A percentile compares a stretch with the other conserved stretches of the same genome.
Evolutionary conservation across 768 basidiomycete genomes (phyloP).

Genomic region (Peribolospora kevripleyi): DNA sequence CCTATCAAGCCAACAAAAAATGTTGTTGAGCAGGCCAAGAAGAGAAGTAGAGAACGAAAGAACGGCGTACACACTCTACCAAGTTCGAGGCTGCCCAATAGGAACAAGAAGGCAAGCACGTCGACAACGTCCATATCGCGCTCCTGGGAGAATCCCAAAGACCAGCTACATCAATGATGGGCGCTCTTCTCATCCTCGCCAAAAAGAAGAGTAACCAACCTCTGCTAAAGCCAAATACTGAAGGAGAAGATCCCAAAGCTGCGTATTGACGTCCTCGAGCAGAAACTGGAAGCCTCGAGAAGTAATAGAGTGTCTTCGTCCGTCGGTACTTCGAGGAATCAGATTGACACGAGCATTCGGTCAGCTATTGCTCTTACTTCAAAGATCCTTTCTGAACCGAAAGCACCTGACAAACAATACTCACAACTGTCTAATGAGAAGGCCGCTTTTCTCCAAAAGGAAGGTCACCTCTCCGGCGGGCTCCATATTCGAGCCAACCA

Average conservation of each 20-base stretch:
- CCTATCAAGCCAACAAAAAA: slow-evolving; percentile 26
- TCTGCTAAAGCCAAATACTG: slow-evolving; percentile 71
- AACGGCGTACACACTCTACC: slow-evolving; percentile 36
- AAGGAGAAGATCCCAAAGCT: slow-evolving; percentile 80
- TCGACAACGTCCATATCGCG: slow-evolving; percentile 79
- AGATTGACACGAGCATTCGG: slow-evolving; percentile 1
- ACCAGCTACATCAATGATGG: neutral
- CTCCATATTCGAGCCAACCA: slow-evolving; percentile 73
- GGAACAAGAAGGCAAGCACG: slow-evolving; percentile 79
- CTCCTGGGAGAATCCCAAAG: slow-evolving; percentile 28
- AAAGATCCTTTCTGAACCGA: neutral
- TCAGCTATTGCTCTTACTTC: slow-evolving; percentile 25
- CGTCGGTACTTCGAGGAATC: slow-evolving; percentile 6
- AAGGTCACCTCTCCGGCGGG: slow-evolving; percentile 65
- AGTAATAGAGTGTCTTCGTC: slow-evolving; percentile 34
- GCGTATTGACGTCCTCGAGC: slow-evolving; percentile 74
- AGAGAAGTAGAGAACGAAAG: neutral
- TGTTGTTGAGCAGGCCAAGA: neutral
- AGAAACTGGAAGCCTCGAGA: slow-evolving; percentile 91
- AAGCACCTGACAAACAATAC: neutral
- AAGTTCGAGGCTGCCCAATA: slow-evolving; percentile 89
- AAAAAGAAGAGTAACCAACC: slow-evolving; percentile 24
- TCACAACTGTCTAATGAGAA: slow-evolving; percentile 32
- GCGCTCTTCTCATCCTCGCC: neutral
- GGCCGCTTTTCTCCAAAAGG: slow-evolving; percentile 54